Percentiles rank a stretch among this genome's conserved stretches.
phyloP scores from a whole-genome alignment of 805 yeast species.

The Candida arabinofermentans region DNA sequence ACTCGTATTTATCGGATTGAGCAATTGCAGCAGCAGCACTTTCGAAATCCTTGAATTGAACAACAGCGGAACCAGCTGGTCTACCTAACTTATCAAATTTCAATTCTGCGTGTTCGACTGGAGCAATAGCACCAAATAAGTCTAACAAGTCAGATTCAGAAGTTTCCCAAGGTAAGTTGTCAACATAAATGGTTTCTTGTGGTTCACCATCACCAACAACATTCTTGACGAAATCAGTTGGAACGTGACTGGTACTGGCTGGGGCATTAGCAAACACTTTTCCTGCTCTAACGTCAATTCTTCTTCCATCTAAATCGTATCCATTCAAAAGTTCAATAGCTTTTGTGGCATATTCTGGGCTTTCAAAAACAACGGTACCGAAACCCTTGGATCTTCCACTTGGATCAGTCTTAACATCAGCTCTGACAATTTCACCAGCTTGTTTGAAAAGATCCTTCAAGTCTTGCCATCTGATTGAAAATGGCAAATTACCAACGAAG shows the following conservation, averaged over 20 bases:
- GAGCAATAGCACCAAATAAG: constrained; percentile 79
- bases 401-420: constrained; percentile 65
- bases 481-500: constrained; percentile 81
- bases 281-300: constrained; percentile 77
- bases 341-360: constrained; percentile 60
- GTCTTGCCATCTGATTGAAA: constrained; percentile 76
- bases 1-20: constrained; percentile 73
- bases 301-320: constrained; percentile 69
- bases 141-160: constrained; percentile 79
- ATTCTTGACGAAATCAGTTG: constrained; percentile 58
- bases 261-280: constrained; percentile 24
- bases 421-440: constrained; percentile 75
- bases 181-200: constrained; percentile 60
- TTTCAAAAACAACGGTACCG: constrained; percentile 73
- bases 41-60: constrained; percentile 61
- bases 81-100: constrained; percentile 58
- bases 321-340: constrained; percentile 74
- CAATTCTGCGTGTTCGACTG: constrained; percentile 71
- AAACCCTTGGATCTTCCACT: constrained; percentile 81
- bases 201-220: constrained; percentile 60
- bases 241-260: constrained; percentile 10
- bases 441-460: constrained; percentile 78
- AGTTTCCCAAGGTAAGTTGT: constrained; percentile 88
- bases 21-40: constrained; percentile 72
- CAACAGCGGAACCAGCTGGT: constrained; percentile 83